Evolutionary conservation across 331 rosid genomes (phyloP), one percentile per base, ranked within the genome.

Genomic region (Pyracantha coccinea): DNA sequence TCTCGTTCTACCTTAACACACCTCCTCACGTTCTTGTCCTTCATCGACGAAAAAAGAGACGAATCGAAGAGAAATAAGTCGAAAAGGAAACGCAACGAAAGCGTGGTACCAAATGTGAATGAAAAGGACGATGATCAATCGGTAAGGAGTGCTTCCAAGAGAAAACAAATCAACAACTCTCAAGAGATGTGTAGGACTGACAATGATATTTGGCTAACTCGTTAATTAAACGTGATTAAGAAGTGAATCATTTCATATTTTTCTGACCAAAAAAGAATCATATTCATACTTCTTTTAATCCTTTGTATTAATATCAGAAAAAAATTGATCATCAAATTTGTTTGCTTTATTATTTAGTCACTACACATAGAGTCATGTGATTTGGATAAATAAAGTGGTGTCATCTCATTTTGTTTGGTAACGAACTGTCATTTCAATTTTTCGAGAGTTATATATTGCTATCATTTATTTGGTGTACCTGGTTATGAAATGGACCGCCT

Each of bases 1-100:
- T 35, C 58, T 25, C 16, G 6, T 55, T 62, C 75, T 8, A 73
- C 12, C 76, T 81, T 87, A 32, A 55, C 61, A 5, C 78, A 76
- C 45, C 50, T 86, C 32, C 83, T 68, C 38, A 63, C 78, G 17
- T 92, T 89, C 81, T 74, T 89, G 0, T 66, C 60, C 41, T 91
- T 86, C 80, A 61, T 72, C 6, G 87, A 88, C 20, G 53, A 80
- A 70, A 92, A 82, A 81, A 76, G 73, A 55, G 88, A 80, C 0
- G 9, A 32, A 72, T 73, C 83, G 32, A 75, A 69, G 33, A 75
- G 54, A 21, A 75, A 54, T 31, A 79, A 73, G 47, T 52, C 73
- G 2, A 88, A 92, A 65, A 83, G 90, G 24, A 88, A 89, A 71
- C 67, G 79, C 2, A 72, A 66, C 3, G 81, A 85, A 44, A 25